phyloP scores from a whole-genome alignment of 2,329 filamentous ascomycete genomes.

The Neofusicoccum sp. region DNA sequence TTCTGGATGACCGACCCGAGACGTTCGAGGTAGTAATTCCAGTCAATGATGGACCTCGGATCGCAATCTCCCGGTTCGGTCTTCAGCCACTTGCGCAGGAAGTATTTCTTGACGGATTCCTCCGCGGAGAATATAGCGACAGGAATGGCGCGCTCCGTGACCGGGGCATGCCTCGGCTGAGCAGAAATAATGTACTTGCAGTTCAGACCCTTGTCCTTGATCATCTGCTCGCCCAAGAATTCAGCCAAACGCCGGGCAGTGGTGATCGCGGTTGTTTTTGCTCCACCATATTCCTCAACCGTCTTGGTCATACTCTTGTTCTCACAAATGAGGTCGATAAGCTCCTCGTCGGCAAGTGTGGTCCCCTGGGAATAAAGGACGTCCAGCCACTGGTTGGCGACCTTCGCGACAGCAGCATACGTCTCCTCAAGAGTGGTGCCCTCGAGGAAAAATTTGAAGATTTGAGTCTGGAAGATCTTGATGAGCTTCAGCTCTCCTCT shows the following conservation, averaged over 20 bases:
- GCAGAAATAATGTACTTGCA: constrained; percentile 99
- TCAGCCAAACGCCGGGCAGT: constrained; percentile 93
- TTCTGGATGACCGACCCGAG: constrained; percentile 98
- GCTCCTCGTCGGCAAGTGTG: constrained; percentile 90
- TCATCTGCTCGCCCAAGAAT: constrained; percentile 96
- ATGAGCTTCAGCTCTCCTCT: constrained; percentile 98
- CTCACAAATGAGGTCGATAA: constrained; percentile 99
- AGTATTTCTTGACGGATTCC: constrained; percentile 79
- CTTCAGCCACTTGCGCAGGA: constrained; percentile 91
- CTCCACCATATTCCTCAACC: constrained; percentile 88
- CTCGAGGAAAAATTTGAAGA: constrained; percentile 99
- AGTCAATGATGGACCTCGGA: constrained; percentile 85
- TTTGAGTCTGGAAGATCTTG: constrained; percentile 99
- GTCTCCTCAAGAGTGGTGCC: constrained; percentile 84
- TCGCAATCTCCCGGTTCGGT: constrained; percentile 91
- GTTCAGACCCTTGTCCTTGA: constrained; percentile 97
- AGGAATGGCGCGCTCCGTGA: constrained; percentile 90
- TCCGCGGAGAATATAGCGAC: constrained; percentile 98
- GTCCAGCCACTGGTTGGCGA: constrained; percentile 95
- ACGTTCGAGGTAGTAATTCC: constrained; percentile 95
- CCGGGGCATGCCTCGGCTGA: constrained; percentile 79
- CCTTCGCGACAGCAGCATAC: constrained; percentile 86
- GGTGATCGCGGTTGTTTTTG: constrained; percentile 99
- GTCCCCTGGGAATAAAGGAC: constrained; percentile 85
- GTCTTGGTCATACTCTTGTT: constrained; percentile 98